These are phyloP conservation scores for Bryopsis sp. DNA, from an alignment of 139 green algal genomes.

Conservation along the genomic window DNA sequence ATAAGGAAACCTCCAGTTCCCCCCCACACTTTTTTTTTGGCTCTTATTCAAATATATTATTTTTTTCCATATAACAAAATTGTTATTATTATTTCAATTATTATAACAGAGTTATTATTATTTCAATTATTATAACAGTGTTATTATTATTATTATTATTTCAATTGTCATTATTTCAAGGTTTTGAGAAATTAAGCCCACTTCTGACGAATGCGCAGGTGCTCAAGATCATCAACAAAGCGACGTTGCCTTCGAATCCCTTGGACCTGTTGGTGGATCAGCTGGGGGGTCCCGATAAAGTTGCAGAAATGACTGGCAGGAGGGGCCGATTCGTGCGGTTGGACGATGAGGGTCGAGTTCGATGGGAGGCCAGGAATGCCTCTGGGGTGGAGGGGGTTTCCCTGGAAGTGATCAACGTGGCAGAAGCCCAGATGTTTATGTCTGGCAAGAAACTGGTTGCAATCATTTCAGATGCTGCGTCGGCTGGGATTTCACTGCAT, in stretches of 20 bases:
- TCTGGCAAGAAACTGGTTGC: conserved; percentile 76
- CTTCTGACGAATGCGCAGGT: too few species aligned
- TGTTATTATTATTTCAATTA: too few species aligned
- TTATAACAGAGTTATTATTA: too few species aligned
- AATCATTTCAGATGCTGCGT: conserved; percentile 83
- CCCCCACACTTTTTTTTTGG: too few species aligned
- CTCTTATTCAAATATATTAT: too few species aligned
- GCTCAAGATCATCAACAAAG: not conserved
- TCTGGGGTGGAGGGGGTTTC: conserved; percentile 1
- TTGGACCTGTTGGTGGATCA: conserved; percentile 75
- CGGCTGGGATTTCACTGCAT: conserved; percentile 72
- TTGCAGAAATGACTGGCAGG: conserved; percentile 23
- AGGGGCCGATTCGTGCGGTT: not conserved
- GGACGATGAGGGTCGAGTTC: not conserved
- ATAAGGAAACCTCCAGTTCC: too few species aligned
- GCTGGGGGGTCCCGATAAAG: conserved; percentile 54
- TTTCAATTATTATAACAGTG: too few species aligned
- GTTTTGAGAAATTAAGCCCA: too few species aligned
- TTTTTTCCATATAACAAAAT: too few species aligned
- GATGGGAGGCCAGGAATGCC: not conserved
- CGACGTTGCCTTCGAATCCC: conserved; percentile 77
- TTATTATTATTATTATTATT: too few species aligned
- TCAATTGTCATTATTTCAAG: too few species aligned
- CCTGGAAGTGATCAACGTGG: not conserved
- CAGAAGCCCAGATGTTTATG: conserved; percentile 73